Evolutionary conservation across 768 basidiomycete genomes (phyloP).

Genomic region (Suillus lakei): DNA sequence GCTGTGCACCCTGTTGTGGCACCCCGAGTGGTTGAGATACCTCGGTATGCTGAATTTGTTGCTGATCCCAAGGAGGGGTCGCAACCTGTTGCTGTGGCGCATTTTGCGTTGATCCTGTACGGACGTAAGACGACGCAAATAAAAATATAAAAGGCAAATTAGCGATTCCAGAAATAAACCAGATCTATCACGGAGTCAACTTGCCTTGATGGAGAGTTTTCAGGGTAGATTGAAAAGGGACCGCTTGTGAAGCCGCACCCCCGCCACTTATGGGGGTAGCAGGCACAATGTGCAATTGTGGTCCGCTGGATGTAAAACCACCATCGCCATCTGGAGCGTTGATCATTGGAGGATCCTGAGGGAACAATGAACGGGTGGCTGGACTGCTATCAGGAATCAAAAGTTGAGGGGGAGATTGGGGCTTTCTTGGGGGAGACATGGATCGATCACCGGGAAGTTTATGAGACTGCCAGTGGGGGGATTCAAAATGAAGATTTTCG

Average conservation of each 20-base stretch:
- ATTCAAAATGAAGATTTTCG: conserved; percentile 66
- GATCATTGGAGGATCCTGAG: conserved; percentile 55
- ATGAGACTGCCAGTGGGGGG: conserved; percentile 59
- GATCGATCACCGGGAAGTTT: conserved; percentile 49
- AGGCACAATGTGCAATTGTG: conserved; percentile 78
- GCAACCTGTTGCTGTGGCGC: conserved; percentile 38
- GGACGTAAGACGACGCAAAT: conserved; percentile 32
- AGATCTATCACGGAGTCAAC: conserved; percentile 38
- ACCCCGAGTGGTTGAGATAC: conserved; percentile 34
- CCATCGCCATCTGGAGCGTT: conserved; percentile 67
- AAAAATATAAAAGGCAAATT: conserved; percentile 32
- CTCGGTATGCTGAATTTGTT: conserved; percentile 41
- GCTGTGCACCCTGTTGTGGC: conserved; percentile 34
- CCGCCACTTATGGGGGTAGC: conserved; percentile 80
- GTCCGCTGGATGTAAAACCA: conserved; percentile 51
- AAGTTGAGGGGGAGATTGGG: conserved; percentile 67
- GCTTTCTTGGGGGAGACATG: conserved; percentile 49
- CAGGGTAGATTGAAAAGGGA: conserved; percentile 56
- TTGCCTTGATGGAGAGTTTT: conserved; percentile 58
- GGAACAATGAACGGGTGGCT: conserved; percentile 35
- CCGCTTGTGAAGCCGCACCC: conserved; percentile 48
- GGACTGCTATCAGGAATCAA: conserved; percentile 62
- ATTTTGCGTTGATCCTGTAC: conserved; percentile 36
- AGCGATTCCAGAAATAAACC: conserved; percentile 36
- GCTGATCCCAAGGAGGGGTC: conserved; percentile 40